Conservation (phyloP, 495 filamentous ascomycete species). For the Neohortaea acidophila region DNA sequence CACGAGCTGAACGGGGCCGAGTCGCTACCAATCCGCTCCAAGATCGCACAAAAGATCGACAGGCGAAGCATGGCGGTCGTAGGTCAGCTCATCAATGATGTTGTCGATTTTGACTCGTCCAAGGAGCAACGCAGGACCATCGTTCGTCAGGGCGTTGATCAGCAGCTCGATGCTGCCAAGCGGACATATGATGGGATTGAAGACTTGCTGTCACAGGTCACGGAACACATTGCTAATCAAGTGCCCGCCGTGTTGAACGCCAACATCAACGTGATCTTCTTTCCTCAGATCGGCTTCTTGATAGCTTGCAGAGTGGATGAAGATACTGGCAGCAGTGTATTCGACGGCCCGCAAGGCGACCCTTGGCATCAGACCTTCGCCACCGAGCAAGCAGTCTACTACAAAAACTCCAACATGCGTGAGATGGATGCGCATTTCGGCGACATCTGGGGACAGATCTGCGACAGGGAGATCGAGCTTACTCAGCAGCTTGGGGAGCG, state of each 20-base stretch:
- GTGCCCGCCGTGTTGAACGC: conserved; percentile 47
- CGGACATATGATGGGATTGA: conserved; percentile 61
- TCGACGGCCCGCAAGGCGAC: conserved; percentile 42
- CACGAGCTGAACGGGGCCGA: conserved; percentile 44
- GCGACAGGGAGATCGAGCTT: conserved; percentile 83
- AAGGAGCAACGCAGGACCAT: conserved; percentile 57
- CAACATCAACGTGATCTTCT: conserved; percentile 66
- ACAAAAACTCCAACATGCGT: conserved; percentile 73
- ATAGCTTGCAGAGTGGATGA: conserved; percentile 55
- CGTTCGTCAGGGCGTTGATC: conserved; percentile 56
- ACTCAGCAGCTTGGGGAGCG: conserved; percentile 60
- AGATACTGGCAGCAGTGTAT: conserved; percentile 45
- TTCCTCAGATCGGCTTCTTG: conserved; percentile 84
- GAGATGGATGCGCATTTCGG: conserved; percentile 72
- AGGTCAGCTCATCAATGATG: conserved; percentile 54
- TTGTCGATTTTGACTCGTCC: conserved; percentile 71
- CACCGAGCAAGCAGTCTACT: conserved; percentile 59
- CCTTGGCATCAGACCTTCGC: conserved; percentile 68
- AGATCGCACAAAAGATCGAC: conserved; percentile 34
- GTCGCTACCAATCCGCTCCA: conserved; percentile 38
- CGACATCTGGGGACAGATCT: conserved; percentile 70
- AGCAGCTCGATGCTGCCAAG: conserved; percentile 64
- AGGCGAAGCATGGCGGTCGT: conserved; percentile 40
- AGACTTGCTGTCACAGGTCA: conserved; percentile 51
- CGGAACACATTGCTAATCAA: conserved; percentile 41